Evolutionary conservation across 345 rosid species (phyloP).

Genomic region (Carallia pectinifolia): DNA sequence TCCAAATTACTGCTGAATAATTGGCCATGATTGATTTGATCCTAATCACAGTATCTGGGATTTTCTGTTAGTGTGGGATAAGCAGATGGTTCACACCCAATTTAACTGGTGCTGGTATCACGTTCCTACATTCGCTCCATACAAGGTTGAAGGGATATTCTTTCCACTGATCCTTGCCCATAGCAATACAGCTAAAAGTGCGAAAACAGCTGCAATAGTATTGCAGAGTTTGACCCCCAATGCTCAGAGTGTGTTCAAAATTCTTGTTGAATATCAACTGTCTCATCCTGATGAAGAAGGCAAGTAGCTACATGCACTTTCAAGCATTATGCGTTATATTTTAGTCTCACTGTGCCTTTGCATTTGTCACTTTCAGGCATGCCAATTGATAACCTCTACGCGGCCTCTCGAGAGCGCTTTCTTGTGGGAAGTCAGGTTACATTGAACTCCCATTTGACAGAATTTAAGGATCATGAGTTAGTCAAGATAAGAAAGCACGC

Average conservation of each 20-base stretch:
- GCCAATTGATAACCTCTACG: slow-evolving; percentile 60
- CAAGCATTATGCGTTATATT: neutral
- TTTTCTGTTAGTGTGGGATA: slow-evolving; percentile 80
- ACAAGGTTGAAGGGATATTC: slow-evolving; percentile 77
- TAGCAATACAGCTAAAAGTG: slow-evolving; percentile 59
- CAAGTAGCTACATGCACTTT: slow-evolving; percentile 12
- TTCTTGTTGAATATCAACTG: slow-evolving; percentile 75
- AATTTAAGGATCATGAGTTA: slow-evolving; percentile 90
- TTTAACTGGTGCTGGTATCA: slow-evolving; percentile 93
- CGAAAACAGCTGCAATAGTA: slow-evolving; percentile 87
- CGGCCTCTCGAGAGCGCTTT: slow-evolving; percentile 72
- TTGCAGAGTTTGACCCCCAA: slow-evolving; percentile 91
- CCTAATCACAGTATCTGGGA: neutral
- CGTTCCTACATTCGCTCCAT: slow-evolving; percentile 83
- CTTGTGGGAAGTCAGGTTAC: slow-evolving; percentile 89
- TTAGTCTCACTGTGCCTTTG: slow-evolving; percentile 4
- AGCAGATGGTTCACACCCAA: slow-evolving; percentile 92
- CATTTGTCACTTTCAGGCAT: slow-evolving; percentile 49
- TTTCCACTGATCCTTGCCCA: slow-evolving; percentile 80
- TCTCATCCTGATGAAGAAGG: slow-evolving; percentile 91
- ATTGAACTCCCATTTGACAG: slow-evolving; percentile 82
- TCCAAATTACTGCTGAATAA: neutral
- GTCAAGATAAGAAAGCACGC: slow-evolving; percentile 69
- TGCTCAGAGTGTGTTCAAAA: slow-evolving; percentile 85
- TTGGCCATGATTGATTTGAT: neutral